These are phyloP conservation scores for Astrothelium macrocarpum DNA, from an alignment of 495 filamentous ascomycete genomes.

Conservation along the genomic window DNA sequence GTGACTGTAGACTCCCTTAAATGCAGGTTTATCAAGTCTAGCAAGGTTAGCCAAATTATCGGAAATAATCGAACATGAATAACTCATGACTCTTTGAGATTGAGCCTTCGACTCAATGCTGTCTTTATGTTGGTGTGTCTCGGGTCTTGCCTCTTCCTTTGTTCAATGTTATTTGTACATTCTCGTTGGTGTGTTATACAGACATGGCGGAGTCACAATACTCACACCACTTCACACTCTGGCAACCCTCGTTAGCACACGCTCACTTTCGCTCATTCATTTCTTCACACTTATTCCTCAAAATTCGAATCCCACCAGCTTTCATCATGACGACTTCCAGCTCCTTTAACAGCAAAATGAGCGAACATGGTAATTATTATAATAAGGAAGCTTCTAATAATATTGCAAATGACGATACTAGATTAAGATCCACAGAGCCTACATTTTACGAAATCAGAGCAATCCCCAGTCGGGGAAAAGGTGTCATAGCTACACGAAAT, in stretches of 20 bases:
- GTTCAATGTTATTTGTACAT: not conserved
- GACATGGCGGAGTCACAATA: not conserved
- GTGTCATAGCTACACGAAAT: slow-evolving; percentile 13
- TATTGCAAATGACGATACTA: too few species aligned
- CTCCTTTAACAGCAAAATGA: not conserved
- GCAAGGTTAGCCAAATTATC: too few species aligned
- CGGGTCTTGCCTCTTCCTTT: not conserved
- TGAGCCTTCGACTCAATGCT: too few species aligned
- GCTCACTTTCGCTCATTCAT: not conserved
- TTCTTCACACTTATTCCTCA: not conserved
- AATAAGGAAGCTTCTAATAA: too few species aligned
- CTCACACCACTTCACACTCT: not conserved
- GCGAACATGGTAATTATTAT: slow-evolving; percentile 19
- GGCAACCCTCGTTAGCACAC: not conserved
- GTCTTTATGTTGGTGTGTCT: not conserved
- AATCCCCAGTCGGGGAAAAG: slow-evolving; percentile 11
- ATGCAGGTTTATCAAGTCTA: too few species aligned
- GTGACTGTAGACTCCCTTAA: too few species aligned
- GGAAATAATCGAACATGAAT: too few species aligned
- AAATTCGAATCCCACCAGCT: not conserved
- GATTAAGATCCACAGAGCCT: not conserved
- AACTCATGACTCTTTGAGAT: too few species aligned
- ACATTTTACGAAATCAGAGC: slow-evolving; percentile 15
- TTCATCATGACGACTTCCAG: not conserved
- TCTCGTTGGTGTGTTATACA: not conserved